Base-by-base conservation (phyloP, 805 yeast genomes). In the Suhomyces tanzawaensis region DNA sequence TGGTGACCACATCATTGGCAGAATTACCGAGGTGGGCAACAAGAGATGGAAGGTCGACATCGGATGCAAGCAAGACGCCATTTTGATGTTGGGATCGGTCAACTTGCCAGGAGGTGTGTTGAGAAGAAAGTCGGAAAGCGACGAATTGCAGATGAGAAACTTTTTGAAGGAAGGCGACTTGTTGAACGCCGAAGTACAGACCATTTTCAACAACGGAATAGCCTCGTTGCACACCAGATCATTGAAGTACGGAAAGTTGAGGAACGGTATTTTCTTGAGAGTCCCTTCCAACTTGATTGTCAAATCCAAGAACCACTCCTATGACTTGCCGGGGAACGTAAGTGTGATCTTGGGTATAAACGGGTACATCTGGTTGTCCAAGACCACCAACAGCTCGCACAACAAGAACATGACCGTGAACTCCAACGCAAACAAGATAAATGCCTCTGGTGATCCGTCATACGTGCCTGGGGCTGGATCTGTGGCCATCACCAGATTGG, bases 31-130 rank as follows among this genome's bases (percentile, higher is more conserved):
- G 52, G 97, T 91, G 4, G 95, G 95, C 1, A 85, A 84, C 46
- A 86, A 83, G 57, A 72, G 98, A 51, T 93, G 99, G 99, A 88
- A 84, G 57, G 98, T 93, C 12, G 96, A 91, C 52, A 88, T 93
- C 46, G 98, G 98, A 19, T 87, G 88, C n/a, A 83, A 81, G 53
- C 95, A 87, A 54, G 91, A 89, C 57, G 98, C 97, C 0, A 82
- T 87, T 0, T 66, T 93, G 44, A 83, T 87, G 88, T 72, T 95
- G 40, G 99, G 99, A 9, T 87, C 96, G 1, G 96, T 93, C 15
- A 93, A 93, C 60, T 72, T 93, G 45, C 99, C 99, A 2, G 99
- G 99, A 37, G 99, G 99, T 39, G 85, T 93, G 2, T 67, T 93
- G 51, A 77, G 99, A 62, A 77, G 99, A 55, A 93, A 95, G 59